phyloP scores from a whole-genome alignment of 2,329 filamentous ascomycete species.

The Colletotrichum graminicola region DNA sequence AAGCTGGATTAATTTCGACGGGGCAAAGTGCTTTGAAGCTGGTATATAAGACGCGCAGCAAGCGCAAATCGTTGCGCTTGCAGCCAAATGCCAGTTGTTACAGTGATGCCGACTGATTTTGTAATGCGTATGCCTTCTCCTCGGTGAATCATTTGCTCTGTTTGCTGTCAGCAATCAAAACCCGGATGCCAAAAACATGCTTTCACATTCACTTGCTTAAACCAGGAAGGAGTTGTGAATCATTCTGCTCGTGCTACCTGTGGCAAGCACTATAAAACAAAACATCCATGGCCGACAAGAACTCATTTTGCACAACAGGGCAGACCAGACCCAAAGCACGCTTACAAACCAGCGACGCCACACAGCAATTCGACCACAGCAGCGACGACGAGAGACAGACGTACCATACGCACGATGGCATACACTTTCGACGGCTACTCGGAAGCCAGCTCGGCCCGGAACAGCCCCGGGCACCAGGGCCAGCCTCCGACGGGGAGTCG shows the following conservation, averaged over 20 bases:
- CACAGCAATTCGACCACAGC: not conserved
- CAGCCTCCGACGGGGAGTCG: not conserved
- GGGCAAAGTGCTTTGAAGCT: constrained; percentile 19
- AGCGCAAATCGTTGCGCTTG: constrained; percentile 29
- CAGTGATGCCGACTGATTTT: not conserved
- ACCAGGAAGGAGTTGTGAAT: not conserved
- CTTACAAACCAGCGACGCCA: not conserved
- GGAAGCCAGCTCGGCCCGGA: constrained; percentile 7
- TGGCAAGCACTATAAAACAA: constrained; percentile 9
- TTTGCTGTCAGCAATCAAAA: not conserved
- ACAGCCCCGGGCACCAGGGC: not conserved
- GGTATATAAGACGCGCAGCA: constrained; percentile 23
- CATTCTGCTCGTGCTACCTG: not conserved
- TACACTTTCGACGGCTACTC: constrained; percentile 38
- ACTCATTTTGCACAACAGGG: not conserved
- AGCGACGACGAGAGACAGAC: not conserved
- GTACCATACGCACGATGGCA: not conserved
- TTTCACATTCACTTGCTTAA: not conserved
- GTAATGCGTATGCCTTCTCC: not conserved
- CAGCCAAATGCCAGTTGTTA: constrained; percentile 10
- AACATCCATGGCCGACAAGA: not conserved
- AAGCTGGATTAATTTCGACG: not conserved
- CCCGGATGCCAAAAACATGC: constrained; percentile 1
- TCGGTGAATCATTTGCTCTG: not conserved
- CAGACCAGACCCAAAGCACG: not conserved